Percentiles rank a stretch among this genome's conserved stretches.
These are phyloP conservation scores for Lasiodiplodia citricola DNA, from an alignment of 2,329 filamentous ascomycete species.

Conservation along the genomic window DNA sequence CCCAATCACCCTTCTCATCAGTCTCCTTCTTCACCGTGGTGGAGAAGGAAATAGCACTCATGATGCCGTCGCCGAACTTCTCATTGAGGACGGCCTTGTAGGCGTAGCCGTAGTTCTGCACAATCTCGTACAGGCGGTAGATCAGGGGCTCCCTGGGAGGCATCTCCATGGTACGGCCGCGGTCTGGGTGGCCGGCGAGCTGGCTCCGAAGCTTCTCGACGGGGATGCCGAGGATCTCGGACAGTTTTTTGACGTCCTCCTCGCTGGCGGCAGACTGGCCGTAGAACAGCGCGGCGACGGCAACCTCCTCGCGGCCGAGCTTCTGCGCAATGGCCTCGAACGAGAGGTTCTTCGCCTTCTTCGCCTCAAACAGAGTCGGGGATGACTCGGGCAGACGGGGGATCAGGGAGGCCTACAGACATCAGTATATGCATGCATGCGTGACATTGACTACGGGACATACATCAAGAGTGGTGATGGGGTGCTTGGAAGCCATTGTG, in stretches of 20 bases:
- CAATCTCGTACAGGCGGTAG: slow-evolving; percentile 90
- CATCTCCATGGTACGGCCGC: slow-evolving; percentile 80
- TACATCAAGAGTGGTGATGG: slow-evolving; percentile 48
- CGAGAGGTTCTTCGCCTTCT: slow-evolving; percentile 73
- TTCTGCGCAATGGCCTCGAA: slow-evolving; percentile 79
- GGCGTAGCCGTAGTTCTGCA: slow-evolving; percentile 96
- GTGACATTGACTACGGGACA: background rate
- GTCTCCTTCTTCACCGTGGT: slow-evolving; percentile 94
- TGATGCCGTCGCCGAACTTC: slow-evolving; percentile 82
- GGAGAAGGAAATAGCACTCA: slow-evolving; percentile 92
- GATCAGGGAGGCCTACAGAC: slow-evolving; percentile 64
- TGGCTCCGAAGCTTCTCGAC: slow-evolving; percentile 63
- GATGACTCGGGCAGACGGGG: slow-evolving; percentile 74
- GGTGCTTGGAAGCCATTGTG: slow-evolving; percentile 40
- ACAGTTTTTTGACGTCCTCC: slow-evolving; percentile 72
- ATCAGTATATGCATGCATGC: slow-evolving; percentile 28
- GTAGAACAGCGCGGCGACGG: slow-evolving; percentile 88
- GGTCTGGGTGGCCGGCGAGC: slow-evolving; percentile 77
- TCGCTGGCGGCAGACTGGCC: slow-evolving; percentile 77
- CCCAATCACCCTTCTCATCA: slow-evolving; percentile 84
- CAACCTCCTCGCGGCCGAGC: slow-evolving; percentile 80
- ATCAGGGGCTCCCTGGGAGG: slow-evolving; percentile 84
- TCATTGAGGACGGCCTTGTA: slow-evolving; percentile 96
- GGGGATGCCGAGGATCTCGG: slow-evolving; percentile 67
- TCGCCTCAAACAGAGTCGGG: slow-evolving; percentile 78